Evolutionary conservation across 495 filamentous ascomycete species (phyloP).

Genomic region (Hapsidospora chrysogenum): DNA sequence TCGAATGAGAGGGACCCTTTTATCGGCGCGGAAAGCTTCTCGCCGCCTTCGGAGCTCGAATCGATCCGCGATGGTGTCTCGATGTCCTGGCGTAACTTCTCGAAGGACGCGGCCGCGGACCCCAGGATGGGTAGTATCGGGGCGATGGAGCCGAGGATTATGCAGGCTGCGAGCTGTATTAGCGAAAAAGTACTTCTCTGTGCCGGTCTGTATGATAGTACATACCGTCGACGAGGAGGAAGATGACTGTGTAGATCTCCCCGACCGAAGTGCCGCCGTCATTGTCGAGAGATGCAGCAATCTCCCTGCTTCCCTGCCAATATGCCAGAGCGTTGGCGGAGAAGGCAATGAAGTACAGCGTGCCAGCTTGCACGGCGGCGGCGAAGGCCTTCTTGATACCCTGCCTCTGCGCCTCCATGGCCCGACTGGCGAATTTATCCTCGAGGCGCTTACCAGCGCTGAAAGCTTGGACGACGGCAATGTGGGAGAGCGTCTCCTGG

Average conservation of each 20-base stretch:
- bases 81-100: conserved; percentile 31
- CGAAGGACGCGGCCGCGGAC: conserved; percentile 35
- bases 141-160: conserved; percentile 45
- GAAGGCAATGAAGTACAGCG: conserved; percentile 50
- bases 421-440: conserved; percentile 30
- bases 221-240: conserved; percentile 46
- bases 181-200: not conserved
- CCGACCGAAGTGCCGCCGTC: conserved; percentile 30
- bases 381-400: conserved; percentile 42
- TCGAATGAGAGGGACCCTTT: conserved; percentile 30
- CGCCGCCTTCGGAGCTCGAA: conserved; percentile 18
- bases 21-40: conserved; percentile 16
- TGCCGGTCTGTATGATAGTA: not conserved
- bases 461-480: conserved; percentile 33
- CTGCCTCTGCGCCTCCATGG: conserved; percentile 27
- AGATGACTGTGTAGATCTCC: conserved; percentile 47
- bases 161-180: conserved; percentile 23
- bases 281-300: conserved; percentile 29
- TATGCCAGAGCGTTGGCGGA: conserved; percentile 49
- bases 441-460: conserved; percentile 28
- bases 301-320: conserved; percentile 41
- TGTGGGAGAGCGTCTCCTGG: conserved; percentile 25
- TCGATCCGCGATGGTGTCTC: conserved; percentile 28
- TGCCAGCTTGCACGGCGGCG: conserved; percentile 43
- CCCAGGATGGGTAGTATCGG: conserved; percentile 45